Evolutionary conservation across 176 grass and related monocot genomes (phyloP), one percentile per base, ranked within the genome.

Genomic region (Tuctoria greenei): DNA sequence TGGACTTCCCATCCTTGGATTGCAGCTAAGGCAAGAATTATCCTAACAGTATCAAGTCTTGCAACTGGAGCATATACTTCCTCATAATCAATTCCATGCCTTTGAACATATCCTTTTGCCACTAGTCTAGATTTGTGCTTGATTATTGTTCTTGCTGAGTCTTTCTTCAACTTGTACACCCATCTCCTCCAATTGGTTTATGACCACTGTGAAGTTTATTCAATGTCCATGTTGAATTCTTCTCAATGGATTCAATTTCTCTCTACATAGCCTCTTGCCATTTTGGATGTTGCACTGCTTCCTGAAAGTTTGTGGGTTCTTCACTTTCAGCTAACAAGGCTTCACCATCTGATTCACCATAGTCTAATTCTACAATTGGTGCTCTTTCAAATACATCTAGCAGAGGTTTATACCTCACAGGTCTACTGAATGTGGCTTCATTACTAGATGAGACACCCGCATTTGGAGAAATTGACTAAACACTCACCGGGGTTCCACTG

Each of bases 291-390:
- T 21, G 1, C 11, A 4, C 10, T 0, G 24, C 24, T 0, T 59
- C 24, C 0, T 4, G 24, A 1, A 26, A 59, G 10, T 23, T 13
- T 0, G 3, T 12, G 0, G 10, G 24, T 4, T 59, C 56, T 12
- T 25, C 24, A 9, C 2, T 59, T 11, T 59, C 2, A 1, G 1
- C 11, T 0, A 27, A 9, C 1, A 59, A 0, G 0, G 1, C 0
- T 7, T 59, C 56, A 0, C 13, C 56, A 1, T 59, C 23, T 0
- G 4, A 0, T 0, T 27, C 24, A 10, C 13, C 20, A 7, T 23
- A 5, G 0, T 9, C 5, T 9, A 55, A 8, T 1, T 55, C 6
- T 1, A 23, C 2, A 1, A 0, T 20, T 1, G 0, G 2, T 0
- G 2, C 10, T 10, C 10, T 58, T 3, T 0, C 23, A 8, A n/a